Base-by-base conservation (phyloP, 768 basidiomycete species). In the Omphalotus guepiniiformis region DNA sequence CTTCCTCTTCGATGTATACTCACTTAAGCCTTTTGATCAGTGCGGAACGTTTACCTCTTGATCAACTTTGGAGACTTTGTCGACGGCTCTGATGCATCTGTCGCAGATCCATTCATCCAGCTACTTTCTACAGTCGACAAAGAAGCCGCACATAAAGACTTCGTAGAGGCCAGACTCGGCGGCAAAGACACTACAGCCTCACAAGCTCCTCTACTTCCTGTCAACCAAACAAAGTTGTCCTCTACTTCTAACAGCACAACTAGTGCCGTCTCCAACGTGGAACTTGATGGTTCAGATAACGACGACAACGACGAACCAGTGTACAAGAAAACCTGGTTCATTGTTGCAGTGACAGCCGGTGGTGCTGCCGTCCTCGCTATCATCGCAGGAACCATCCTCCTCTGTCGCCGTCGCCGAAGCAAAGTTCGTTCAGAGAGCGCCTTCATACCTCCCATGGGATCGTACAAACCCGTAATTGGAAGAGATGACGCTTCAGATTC, bases 11-110 rank as follows among this genome's bases (percentile, higher is more conserved):
- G 26, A 25, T 19, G 41, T 2, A 28, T 9, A n/a, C 44, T 36
- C 11, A 36, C 8, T 5, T 42, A 12, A 11, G 5, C 15, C 23
- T 28, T 12, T n/a, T 9, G 30, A 18, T 15, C 16, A 50, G 48
- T 50, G 25, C 52, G 59, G 15, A 61, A 60, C 38, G 45, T 48
- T 19, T 61, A 61, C 47, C 55, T 48, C 2, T 46, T 57, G 13
- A 48, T 61, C 26, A 53, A 60, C 48, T 57, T 52, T 34, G 60
- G 60, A 21, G 55, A 61, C 43, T 61, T 61, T 44, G 49, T 61
- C 19, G 53, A 42, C 27, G 49, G 36, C 4, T 37, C 48, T 7
- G 49, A 56, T 52, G 49, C 46, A 18, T 49, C 49, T 35, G 40
- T 52, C 6, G 47, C 46, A 8, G 52, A 53, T 19, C 57, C 60